phyloP scores from a whole-genome alignment of 139 green algal species.

The Coelastrella sp. region DNA sequence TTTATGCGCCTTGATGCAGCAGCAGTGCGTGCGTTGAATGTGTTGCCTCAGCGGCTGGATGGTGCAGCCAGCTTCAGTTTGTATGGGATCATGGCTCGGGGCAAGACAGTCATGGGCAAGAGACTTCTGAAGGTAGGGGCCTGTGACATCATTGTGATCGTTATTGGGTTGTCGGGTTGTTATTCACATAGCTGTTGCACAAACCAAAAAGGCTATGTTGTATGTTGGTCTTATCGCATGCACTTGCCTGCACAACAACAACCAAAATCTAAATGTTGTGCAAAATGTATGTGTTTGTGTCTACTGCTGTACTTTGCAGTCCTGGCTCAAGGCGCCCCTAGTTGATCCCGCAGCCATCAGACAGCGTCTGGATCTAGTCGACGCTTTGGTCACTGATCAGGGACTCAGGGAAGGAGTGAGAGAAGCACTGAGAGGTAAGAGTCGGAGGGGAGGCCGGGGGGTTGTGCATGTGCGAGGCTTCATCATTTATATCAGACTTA shows the following conservation, averaged over 20 bases:
- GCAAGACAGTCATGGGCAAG: constrained; percentile 94
- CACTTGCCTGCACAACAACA: no score
- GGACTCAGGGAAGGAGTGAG: constrained; percentile 81
- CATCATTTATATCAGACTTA: no score
- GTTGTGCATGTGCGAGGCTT: no score
- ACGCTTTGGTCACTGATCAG: constrained; percentile 79
- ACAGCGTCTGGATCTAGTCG: constrained; percentile 85
- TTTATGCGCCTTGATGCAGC: constrained; percentile 81
- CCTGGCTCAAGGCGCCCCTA: constrained; percentile 98
- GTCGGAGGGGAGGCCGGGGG: no score
- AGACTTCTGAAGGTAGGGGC: constrained; percentile 83
- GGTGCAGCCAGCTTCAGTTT: constrained; percentile 83
- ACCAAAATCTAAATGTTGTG: no score
- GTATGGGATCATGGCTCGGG: constrained; percentile 90
- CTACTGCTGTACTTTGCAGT: constrained; percentile 50
- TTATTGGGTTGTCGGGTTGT: no score
- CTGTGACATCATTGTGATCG: no score
- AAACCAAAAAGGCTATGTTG: no score
- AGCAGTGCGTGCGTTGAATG: constrained; percentile 91
- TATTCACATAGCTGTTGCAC: no score
- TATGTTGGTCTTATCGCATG: no score
- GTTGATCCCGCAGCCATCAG: constrained; percentile 78
- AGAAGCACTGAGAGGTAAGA: constrained; percentile 70
- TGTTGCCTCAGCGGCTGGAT: constrained; percentile 81
- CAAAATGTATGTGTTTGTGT: not conserved